Conservation (phyloP, 345 rosid genomes). For the Eucalyptus caleyi region DNA sequence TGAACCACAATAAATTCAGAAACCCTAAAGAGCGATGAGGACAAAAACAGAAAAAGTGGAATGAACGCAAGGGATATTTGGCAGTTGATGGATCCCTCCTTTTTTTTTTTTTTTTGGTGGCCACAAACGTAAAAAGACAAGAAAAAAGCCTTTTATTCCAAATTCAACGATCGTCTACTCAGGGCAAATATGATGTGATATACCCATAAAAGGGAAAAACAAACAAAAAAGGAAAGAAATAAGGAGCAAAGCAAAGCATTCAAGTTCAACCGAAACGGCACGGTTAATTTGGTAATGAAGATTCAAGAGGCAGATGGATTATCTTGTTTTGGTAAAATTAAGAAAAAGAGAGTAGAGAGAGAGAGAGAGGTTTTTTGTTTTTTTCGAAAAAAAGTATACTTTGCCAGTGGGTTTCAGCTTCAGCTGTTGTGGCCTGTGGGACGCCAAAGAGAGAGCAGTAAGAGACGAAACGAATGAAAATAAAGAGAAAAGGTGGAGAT, state of each 20-base stretch:
- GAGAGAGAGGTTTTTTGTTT: background rate
- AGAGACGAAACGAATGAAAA: background rate
- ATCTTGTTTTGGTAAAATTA: background rate
- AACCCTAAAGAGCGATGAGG: background rate
- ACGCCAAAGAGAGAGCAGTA: background rate
- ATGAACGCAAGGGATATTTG: background rate
- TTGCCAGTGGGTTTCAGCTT: background rate
- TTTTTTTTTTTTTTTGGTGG: background rate
- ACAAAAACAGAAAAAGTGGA: background rate
- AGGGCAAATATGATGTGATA: background rate
- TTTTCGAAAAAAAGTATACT: background rate
- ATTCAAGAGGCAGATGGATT: background rate
- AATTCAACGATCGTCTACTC: background rate
- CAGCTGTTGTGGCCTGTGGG: background rate
- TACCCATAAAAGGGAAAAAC: background rate
- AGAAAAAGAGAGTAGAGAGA: background rate
- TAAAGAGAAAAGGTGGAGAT: background rate
- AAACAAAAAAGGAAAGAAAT: background rate
- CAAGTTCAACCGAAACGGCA: background rate
- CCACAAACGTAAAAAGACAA: background rate
- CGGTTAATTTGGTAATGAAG: background rate
- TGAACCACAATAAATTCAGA: background rate
- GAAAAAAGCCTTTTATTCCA: background rate
- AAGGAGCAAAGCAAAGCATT: background rate
- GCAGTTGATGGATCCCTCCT: background rate